phyloP scores from a whole-genome alignment of 305 asterid species.

The Plantago coronopus region DNA sequence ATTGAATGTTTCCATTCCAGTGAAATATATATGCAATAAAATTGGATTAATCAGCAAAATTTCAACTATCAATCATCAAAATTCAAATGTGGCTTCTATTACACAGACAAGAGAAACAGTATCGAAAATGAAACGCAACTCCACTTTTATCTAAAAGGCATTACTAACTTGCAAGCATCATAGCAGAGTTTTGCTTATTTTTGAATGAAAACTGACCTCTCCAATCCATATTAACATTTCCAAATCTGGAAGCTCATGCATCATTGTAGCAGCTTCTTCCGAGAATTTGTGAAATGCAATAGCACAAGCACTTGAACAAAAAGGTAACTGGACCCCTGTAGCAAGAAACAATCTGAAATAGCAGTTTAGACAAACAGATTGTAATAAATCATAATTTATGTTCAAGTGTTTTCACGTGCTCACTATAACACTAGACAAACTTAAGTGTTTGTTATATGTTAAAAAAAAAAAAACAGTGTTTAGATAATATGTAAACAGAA shows the following conservation, averaged over 20 bases:
- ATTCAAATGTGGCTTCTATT: too few species aligned
- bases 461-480: too few species aligned
- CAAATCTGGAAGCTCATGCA: slow-evolving; percentile 71
- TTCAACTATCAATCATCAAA: too few species aligned
- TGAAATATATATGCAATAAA: too few species aligned
- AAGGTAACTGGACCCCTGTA: slow-evolving; percentile 61
- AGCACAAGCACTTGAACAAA: slow-evolving; percentile 75
- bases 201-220: slow-evolving; percentile 54
- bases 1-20: not conserved
- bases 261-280: slow-evolving; percentile 61
- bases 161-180: slow-evolving; percentile 8
- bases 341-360: slow-evolving; percentile 74
- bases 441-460: too few species aligned
- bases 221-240: slow-evolving; percentile 87
- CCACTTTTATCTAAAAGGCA: not conserved
- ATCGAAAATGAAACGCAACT: too few species aligned
- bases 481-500: too few species aligned
- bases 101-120: too few species aligned
- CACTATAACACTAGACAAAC: too few species aligned
- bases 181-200: slow-evolving; percentile 7
- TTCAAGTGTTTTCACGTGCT: too few species aligned
- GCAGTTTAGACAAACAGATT: slow-evolving; percentile 26
- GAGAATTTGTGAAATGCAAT: slow-evolving; percentile 73
- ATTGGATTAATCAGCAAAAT: too few species aligned
- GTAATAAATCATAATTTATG: slow-evolving; percentile 1